A percentile compares a stretch with the other conserved stretches of the same genome.
Conservation (phyloP, 441 rosid species). For the Jatropha multifida region DNA sequence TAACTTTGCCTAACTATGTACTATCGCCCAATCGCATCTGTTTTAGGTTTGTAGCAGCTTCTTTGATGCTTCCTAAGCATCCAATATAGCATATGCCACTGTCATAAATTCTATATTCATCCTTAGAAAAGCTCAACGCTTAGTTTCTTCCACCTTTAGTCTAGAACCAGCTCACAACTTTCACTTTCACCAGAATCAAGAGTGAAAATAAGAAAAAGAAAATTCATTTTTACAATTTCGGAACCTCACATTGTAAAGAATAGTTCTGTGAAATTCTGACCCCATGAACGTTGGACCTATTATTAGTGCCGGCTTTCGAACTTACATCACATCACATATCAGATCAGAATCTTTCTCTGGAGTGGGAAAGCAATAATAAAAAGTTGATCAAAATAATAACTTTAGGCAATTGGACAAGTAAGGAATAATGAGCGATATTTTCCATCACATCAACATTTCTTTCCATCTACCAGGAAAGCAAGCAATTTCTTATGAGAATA, state of each 20-base stretch:
- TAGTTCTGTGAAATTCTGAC: not conserved
- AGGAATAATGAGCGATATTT: not conserved
- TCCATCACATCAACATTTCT: not conserved
- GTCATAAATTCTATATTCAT: not conserved
- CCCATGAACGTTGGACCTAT: not conserved
- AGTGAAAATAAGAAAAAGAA: not conserved
- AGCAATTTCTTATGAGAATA: not conserved
- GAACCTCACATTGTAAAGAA: not conserved
- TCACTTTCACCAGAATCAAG: conserved; percentile 1
- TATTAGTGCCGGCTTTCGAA: not conserved
- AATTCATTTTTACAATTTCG: too few relatives aligned
- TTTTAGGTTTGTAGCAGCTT: not conserved
- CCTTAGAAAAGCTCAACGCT: not conserved
- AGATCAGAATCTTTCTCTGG: conserved; percentile 6
- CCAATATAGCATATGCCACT: not conserved
- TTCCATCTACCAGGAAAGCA: conserved; percentile 1
- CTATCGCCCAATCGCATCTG: too few relatives aligned
- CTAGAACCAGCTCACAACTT: not conserved
- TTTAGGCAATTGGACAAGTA: not conserved
- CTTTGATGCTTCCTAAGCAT: conserved; percentile 10
- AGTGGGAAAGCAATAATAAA: not conserved
- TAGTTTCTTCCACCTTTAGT: not conserved
- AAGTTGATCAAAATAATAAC: not conserved
- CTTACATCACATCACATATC: not conserved
- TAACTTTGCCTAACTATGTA: too few relatives aligned